Evolutionary conservation across 257 asterid genomes (phyloP), one percentile per base, ranked within the genome.

Genomic region (Scutellaria barbata): DNA sequence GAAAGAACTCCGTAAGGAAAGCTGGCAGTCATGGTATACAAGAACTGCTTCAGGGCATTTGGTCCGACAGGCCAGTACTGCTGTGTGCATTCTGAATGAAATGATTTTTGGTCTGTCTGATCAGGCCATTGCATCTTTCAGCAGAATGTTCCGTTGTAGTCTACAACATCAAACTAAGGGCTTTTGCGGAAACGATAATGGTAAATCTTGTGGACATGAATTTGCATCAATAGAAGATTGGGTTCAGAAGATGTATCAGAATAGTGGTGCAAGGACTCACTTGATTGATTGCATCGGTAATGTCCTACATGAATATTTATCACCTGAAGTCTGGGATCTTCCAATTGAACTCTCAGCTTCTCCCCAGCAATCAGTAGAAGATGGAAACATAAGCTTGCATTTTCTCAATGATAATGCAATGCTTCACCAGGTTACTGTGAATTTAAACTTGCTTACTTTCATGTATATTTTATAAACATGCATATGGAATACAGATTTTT

Each of bases 241-340:
- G 73, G 66, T 42, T 80, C 86, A 82, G 80, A 83, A 68, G 69
- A 59, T 71, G 72, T 33, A 80, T 72, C 65, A 65, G 74, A 84
- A 60, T 52, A 70, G 50, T 66, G 79, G 73, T 59, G 79, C 87
- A 51, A 83, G 84, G 81, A 72, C 66, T 79, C 85, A 79, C 66
- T 77, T 92, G 80, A 73, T 88, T 66, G 95, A 89, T 73, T 84
- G 92, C 80, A 78, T 92, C 56, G 99, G 99, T 73, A 79, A 82
- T 74, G 78, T 92, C 81, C 74, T 92, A 53, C 98, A 92, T 66
- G 99, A 95, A 84, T 95, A 88, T 81, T 86, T 95, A 73, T 85
- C 99, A 37, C 83, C 92, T 74, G 99, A 95, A 88, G 33, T 95
- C 60, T 95, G 99, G 99, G 83, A 80, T 80, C 96, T 95, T 70